These are phyloP conservation scores for Chimonanthus salicifolius DNA, from an alignment of 164 flowering plant species.

Conservation along the genomic window DNA sequence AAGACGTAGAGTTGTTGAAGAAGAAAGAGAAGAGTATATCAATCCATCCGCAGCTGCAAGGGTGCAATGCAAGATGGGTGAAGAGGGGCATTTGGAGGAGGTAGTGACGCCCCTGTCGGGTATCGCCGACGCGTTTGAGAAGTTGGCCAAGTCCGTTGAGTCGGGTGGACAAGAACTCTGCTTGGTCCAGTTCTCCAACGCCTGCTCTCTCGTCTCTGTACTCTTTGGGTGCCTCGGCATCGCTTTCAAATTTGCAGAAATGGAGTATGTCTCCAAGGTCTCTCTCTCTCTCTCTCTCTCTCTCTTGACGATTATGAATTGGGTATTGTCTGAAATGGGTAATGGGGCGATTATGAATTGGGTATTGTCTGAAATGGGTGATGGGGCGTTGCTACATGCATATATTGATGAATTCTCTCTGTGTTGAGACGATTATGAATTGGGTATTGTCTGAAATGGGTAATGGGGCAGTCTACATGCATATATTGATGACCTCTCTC, in stretches of 20 bases:
- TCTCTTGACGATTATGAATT: not conserved
- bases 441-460: too few species aligned
- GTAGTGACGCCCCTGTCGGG: constrained; percentile 38
- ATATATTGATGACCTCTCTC: not conserved
- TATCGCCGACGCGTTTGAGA: constrained; percentile 66
- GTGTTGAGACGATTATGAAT: too few species aligned
- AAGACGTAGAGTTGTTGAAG: too few species aligned
- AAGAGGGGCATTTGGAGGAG: constrained; percentile 7
- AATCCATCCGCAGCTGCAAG: too few species aligned
- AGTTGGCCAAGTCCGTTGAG: constrained; percentile 22
- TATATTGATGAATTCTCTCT: too few species aligned
- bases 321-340: not conserved
- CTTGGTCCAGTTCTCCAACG: constrained; percentile 46
- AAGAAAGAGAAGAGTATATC: too few species aligned
- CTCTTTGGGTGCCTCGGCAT: constrained; percentile 77
- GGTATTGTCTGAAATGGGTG: too few species aligned
- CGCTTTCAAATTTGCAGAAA: constrained; percentile 89
- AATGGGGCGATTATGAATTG: too few species aligned
- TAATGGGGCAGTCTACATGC: too few species aligned
- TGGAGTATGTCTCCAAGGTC: constrained; percentile 77
- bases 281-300: not conserved
- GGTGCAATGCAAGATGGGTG: not conserved
- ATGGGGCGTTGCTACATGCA: too few species aligned
- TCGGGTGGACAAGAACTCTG: constrained; percentile 25
- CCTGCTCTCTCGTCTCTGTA: constrained; percentile 61